These are phyloP conservation scores for Apiotrichum porosum DNA, from an alignment of 1,284 basidiomycete species.

Conservation along the genomic window DNA sequence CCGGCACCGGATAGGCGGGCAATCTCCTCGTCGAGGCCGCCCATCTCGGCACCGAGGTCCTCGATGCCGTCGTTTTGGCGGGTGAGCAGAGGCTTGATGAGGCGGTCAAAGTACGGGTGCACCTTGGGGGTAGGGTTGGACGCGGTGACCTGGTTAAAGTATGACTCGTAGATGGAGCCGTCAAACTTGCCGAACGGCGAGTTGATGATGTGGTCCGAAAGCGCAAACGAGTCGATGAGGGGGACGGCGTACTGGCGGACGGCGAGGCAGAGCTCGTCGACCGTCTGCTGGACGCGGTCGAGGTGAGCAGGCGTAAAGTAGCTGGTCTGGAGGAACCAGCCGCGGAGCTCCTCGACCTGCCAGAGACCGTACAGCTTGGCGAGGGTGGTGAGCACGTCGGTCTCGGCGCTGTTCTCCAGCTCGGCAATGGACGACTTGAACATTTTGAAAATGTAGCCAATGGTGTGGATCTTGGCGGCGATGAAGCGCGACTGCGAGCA, in stretches of 20 bases:
- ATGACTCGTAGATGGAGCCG: conserved; percentile 52
- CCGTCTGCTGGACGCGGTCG: conserved; percentile 49
- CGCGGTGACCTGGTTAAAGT: conserved; percentile 52
- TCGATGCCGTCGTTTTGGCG: conserved; percentile 47
- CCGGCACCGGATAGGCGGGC: conserved; percentile 26
- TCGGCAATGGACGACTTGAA: conserved; percentile 43
- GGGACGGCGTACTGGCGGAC: conserved; percentile 52
- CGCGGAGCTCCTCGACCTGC: conserved; percentile 57
- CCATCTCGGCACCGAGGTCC: conserved; percentile 53
- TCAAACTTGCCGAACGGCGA: conserved; percentile 55
- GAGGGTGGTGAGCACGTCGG: conserved; percentile 42
- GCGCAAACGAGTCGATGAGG: conserved; percentile 54
- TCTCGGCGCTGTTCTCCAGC: conserved; percentile 27
- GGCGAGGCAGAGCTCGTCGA: conserved; percentile 52
- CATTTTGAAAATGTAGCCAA: conserved; percentile 45
- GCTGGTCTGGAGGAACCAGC: conserved; percentile 54
- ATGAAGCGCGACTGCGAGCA: conserved; percentile 56
- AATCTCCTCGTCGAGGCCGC: conserved; percentile 43
- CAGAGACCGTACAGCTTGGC: conserved; percentile 53
- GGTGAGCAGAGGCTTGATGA: conserved; percentile 55
- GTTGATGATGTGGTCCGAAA: conserved; percentile 57
- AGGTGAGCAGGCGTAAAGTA: conserved; percentile 51
- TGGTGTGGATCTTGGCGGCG: conserved; percentile 52
- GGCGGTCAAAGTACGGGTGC: conserved; percentile 55
- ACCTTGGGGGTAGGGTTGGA: conserved; percentile 45